A percentile compares a stretch with the other conserved stretches of the same genome.
Conservation (phyloP, 768 basidiomycete species). For the Suillus placidus region DNA sequence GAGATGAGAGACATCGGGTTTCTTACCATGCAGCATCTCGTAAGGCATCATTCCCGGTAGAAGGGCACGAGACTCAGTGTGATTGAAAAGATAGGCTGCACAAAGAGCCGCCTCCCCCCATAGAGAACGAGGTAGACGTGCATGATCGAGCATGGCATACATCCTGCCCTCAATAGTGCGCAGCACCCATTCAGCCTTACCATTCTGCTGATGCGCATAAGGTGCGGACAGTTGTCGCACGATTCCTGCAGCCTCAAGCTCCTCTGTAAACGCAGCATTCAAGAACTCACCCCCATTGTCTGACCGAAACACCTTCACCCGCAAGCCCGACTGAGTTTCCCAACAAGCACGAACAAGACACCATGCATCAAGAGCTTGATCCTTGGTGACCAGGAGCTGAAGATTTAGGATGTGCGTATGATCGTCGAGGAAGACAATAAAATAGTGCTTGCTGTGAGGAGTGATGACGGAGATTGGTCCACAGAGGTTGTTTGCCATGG, state of each 20-base stretch:
- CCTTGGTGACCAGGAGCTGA: background rate
- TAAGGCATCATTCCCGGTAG: background rate
- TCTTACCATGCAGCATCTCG: too few relatives aligned
- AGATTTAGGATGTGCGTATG: slow-evolving; percentile 19
- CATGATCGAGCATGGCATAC: background rate
- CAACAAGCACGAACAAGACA: background rate
- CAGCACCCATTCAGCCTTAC: background rate
- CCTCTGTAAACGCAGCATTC: background rate
- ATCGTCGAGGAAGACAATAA: slow-evolving; percentile 17
- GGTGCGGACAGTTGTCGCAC: slow-evolving; percentile 22
- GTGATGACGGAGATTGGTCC: slow-evolving; percentile 25
- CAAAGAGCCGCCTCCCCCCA: background rate
- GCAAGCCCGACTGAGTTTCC: background rate
- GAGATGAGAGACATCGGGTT: too few relatives aligned
- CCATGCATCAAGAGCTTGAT: background rate
- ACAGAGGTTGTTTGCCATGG: slow-evolving; percentile 6
- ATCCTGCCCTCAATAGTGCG: background rate
- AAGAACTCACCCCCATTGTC: background rate
- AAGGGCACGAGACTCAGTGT: background rate
- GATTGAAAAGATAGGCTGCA: background rate
- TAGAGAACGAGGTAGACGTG: accelerated
- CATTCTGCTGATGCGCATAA: background rate
- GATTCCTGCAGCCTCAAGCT: slow-evolving; percentile 15
- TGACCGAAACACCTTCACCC: background rate
- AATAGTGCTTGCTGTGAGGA: slow-evolving; percentile 18